These are phyloP conservation scores for Xylariales sp. DNA, from an alignment of 2,329 filamentous ascomycete genomes.

Conservation along the genomic window DNA sequence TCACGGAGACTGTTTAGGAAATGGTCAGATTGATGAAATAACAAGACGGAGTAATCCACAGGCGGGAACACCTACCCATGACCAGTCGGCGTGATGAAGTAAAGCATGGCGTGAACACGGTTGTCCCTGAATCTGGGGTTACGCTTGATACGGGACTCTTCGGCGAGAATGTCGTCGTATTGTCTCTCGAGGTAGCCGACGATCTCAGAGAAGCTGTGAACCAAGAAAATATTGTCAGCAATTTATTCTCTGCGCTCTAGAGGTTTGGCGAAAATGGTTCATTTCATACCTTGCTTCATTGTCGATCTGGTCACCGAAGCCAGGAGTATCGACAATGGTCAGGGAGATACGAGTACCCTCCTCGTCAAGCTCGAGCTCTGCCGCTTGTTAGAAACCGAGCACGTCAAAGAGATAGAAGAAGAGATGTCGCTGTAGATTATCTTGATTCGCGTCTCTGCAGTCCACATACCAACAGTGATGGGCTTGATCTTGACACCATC, in stretches of 20 bases:
- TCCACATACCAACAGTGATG: constrained; percentile 81
- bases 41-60: not conserved
- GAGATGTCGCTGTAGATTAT: not conserved
- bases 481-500: constrained; percentile 99
- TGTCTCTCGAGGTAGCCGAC: constrained; percentile 97
- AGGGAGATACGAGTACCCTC: constrained; percentile 97
- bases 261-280: too few species aligned
- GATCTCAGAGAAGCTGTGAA: constrained; percentile 84
- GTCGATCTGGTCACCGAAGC: constrained; percentile 98
- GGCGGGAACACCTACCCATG: constrained; percentile 66
- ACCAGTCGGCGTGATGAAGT: constrained; percentile 98
- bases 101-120: constrained; percentile 94
- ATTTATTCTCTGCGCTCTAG: too few species aligned
- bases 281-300: constrained; percentile 89
- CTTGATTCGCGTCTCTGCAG: not conserved
- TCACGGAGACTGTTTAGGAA: constrained; percentile 71
- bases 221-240: too few species aligned
- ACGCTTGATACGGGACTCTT: constrained; percentile 99
- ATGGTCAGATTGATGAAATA: constrained; percentile 11
- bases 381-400: constrained; percentile 15
- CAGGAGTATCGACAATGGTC: constrained; percentile 97
- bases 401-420: not conserved
- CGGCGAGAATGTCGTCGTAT: constrained; percentile 98
- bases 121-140: constrained; percentile 99
- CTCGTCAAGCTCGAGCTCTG: constrained; percentile 93